Percentiles rank a stretch among this genome's conserved stretches.
Conservation (phyloP, 2,329 filamentous ascomycete species). For the Xylaria sp. region DNA sequence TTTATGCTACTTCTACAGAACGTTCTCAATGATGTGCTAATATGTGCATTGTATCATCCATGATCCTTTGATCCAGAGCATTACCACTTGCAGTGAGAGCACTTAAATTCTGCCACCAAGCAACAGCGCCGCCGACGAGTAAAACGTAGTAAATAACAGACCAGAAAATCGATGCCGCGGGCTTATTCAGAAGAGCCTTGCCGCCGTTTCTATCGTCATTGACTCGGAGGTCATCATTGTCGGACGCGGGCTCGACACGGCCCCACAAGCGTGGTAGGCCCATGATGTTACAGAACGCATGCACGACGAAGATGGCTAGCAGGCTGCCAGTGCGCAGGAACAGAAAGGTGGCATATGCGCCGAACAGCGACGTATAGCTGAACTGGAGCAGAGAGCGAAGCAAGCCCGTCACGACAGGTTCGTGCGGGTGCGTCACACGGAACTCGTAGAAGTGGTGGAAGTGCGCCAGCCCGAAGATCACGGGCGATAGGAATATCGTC, state of each 20-base stretch:
- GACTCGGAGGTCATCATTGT: slow-evolving; percentile 39
- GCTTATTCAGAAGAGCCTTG: slow-evolving; percentile 43
- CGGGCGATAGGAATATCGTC: slow-evolving; percentile 83
- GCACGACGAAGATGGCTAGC: slow-evolving; percentile 77
- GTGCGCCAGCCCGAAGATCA: slow-evolving; percentile 94
- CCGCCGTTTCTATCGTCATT: slow-evolving; percentile 30
- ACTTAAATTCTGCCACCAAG: slow-evolving; percentile 79
- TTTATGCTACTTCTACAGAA: not conserved
- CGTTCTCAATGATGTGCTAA: not conserved
- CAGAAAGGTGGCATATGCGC: slow-evolving; percentile 90
- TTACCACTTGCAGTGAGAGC: slow-evolving; percentile 72
- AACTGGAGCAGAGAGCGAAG: slow-evolving; percentile 84
- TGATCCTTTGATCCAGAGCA: slow-evolving; percentile 52
- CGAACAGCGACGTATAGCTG: slow-evolving; percentile 90
- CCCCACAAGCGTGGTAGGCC: slow-evolving; percentile 90
- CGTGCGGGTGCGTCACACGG: slow-evolving; percentile 78
- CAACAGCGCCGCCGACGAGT: slow-evolving; percentile 74
- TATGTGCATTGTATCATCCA: not conserved
- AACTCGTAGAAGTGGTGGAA: slow-evolving; percentile 98
- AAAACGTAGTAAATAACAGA: slow-evolving; percentile 82
- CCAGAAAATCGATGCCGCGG: slow-evolving; percentile 64
- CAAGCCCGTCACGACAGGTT: slow-evolving; percentile 70
- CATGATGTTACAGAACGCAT: slow-evolving; percentile 92
- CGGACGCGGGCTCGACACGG: slow-evolving; percentile 65
- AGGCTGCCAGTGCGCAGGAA: slow-evolving; percentile 87